Evolutionary conservation across 257 asterid species (phyloP).

Genomic region (Prunella vulgaris): DNA sequence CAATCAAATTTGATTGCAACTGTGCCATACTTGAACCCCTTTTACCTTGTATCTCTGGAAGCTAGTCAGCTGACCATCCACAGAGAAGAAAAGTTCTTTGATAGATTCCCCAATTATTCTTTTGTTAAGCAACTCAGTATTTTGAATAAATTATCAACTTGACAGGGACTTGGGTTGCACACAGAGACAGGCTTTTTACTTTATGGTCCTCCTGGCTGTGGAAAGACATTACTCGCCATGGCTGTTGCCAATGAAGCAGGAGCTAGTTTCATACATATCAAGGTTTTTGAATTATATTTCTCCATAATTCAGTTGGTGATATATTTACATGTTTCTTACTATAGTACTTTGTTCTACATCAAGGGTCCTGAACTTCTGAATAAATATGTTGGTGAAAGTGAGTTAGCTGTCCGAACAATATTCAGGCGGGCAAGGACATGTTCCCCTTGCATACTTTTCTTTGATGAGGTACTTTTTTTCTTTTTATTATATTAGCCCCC

Average conservation of each 20-base stretch:
- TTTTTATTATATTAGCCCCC: not conserved
- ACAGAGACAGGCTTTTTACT: slow-evolving; percentile 82
- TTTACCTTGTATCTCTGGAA: not conserved
- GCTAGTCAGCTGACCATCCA: not conserved
- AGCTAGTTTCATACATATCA: slow-evolving; percentile 84
- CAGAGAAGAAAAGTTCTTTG: not conserved
- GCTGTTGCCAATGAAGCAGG: slow-evolving; percentile 96
- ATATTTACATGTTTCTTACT: not conserved
- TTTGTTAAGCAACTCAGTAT: not conserved
- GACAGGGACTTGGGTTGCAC: slow-evolving; percentile 62
- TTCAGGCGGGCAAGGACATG: slow-evolving; percentile 93
- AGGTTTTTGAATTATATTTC: slow-evolving; percentile 41
- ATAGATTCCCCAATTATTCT: slow-evolving; percentile 9
- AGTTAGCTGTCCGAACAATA: slow-evolving; percentile 66
- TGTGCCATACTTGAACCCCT: not conserved
- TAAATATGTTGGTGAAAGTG: slow-evolving; percentile 96
- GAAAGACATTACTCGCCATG: slow-evolving; percentile 91
- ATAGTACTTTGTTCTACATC: slow-evolving; percentile 15
- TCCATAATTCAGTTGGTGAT: not conserved
- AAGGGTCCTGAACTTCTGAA: slow-evolving; percentile 91
- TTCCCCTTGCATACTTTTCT: slow-evolving; percentile 91
- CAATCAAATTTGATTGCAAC: not conserved
- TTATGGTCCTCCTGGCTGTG: slow-evolving; percentile 98
- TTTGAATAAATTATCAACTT: slow-evolving; percentile 12
- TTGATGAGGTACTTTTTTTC: slow-evolving; percentile 63